Conservation (phyloP, 2,329 filamentous ascomycete species). For the Penicillium oxalicum region DNA sequence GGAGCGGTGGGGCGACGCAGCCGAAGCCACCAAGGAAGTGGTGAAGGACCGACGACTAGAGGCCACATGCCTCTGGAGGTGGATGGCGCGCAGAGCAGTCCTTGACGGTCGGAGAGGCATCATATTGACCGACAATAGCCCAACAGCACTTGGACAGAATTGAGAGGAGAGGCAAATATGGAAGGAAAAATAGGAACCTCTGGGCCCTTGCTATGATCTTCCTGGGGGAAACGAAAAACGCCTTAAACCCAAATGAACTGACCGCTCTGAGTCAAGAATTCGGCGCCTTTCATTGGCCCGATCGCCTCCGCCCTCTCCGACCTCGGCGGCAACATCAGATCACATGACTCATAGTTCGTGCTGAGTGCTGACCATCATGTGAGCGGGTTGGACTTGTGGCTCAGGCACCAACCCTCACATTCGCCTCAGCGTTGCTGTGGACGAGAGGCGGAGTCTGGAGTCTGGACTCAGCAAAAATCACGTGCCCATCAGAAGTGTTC, state of each 20-base stretch:
- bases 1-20: conserved; percentile 43
- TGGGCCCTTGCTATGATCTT: conserved; percentile 20
- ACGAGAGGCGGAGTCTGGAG: no score
- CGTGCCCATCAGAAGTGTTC: no score
- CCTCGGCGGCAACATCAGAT: conserved; percentile 19
- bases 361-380: conserved; percentile 5
- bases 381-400: background rate
- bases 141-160: conserved; percentile 20
- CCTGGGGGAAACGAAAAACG: conserved; percentile 20
- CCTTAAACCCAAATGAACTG: conserved; percentile 18
- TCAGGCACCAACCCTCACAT: background rate
- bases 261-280: conserved; percentile 23
- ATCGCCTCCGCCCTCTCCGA: conserved; percentile 21
- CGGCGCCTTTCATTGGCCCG: conserved; percentile 21
- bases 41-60: conserved; percentile 40
- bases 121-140: conserved; percentile 39
- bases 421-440: background rate
- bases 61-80: conserved; percentile 37
- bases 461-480: no score
- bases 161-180: conserved; percentile 10
- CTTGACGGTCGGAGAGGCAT: conserved; percentile 47
- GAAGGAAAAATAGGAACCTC: conserved; percentile 19
- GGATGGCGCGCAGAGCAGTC: conserved; percentile 44
- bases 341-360: conserved; percentile 3
- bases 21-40: conserved; percentile 40